These are phyloP conservation scores for Populus hybrid DNA, from an alignment of 441 rosid species.

Conservation along the genomic window DNA sequence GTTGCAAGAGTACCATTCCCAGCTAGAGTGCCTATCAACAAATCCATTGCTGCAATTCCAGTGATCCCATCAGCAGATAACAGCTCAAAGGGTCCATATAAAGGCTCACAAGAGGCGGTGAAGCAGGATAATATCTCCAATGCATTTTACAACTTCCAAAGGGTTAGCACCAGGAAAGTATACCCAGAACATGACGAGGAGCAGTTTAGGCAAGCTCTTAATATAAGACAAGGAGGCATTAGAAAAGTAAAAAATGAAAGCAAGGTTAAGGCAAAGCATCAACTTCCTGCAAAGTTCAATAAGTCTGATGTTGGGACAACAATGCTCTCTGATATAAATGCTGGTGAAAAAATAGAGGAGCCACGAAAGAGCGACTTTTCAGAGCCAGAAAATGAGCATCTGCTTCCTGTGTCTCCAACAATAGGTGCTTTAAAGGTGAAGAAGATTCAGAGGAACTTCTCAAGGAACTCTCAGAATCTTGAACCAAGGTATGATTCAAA, in stretches of 20 bases:
- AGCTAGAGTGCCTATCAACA: slow-evolving; percentile 70
- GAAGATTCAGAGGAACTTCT: slow-evolving; percentile 47
- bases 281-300: slow-evolving; percentile 50
- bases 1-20: slow-evolving; percentile 76
- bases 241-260: slow-evolving; percentile 63
- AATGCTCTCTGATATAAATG: slow-evolving; percentile 44
- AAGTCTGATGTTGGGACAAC: slow-evolving; percentile 48
- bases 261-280: slow-evolving; percentile 63
- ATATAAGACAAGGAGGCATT: slow-evolving; percentile 75
- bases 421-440: slow-evolving; percentile 40
- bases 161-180: slow-evolving; percentile 48
- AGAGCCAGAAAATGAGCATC: slow-evolving; percentile 67
- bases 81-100: slow-evolving; percentile 27
- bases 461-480: slow-evolving; percentile 50
- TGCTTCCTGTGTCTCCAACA: slow-evolving; percentile 39
- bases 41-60: slow-evolving; percentile 48
- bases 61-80: slow-evolving; percentile 42
- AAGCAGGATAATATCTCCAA: slow-evolving; percentile 47
- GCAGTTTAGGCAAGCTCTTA: slow-evolving; percentile 70
- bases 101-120: slow-evolving; percentile 26
- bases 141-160: slow-evolving; percentile 51
- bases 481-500: slow-evolving; percentile 54
- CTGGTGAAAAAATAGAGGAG: slow-evolving; percentile 42
- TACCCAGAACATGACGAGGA: slow-evolving; percentile 73
- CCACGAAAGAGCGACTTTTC: slow-evolving; percentile 59